A percentile compares a stretch with the other conserved stretches of the same genome.
Conservation (phyloP, 495 filamentous ascomycete species). For the Lasiosphaeria ovina region DNA sequence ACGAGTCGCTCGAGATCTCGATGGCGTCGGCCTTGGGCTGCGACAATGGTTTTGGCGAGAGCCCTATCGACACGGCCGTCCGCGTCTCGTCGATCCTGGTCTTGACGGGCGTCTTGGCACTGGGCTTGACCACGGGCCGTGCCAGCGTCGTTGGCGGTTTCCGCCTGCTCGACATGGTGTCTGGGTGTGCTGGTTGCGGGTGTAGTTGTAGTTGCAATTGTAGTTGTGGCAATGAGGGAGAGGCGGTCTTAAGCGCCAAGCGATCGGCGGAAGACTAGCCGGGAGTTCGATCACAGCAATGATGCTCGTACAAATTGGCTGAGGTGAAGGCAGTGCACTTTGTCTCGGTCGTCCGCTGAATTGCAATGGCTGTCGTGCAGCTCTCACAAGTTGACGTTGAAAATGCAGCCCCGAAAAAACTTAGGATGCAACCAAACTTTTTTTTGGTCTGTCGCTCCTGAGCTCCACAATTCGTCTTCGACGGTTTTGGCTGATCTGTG, state of each 20-base stretch:
- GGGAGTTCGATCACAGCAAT: no score
- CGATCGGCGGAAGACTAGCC: not conserved
- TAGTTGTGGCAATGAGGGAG: not conserved
- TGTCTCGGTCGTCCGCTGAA: not conserved
- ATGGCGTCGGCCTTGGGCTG: conserved; percentile 36
- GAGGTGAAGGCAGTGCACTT: no score
- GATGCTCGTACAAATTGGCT: no score
- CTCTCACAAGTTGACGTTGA: not conserved
- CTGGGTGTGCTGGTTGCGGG: no score
- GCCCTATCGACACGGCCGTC: conserved; percentile 55
- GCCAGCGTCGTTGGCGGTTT: conserved; percentile 49
- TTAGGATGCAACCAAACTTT: conserved; percentile 22
- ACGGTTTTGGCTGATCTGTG: not conserved
- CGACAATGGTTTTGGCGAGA: conserved; percentile 22
- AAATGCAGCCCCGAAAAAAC: conserved; percentile 21
- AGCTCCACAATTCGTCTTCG: conserved; percentile 1
- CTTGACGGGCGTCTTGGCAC: conserved; percentile 55
- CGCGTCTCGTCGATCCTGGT: conserved; percentile 74
- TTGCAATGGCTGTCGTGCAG: not conserved
- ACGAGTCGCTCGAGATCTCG: conserved; percentile 57
- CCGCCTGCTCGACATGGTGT: conserved; percentile 52
- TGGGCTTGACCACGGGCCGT: conserved; percentile 54
- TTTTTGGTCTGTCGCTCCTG: conserved; percentile 17
- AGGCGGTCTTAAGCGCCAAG: not conserved
- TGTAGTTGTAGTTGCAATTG: no score